Evolutionary conservation across 345 rosid genomes (phyloP).

Genomic region (Hibiscus syriacus): DNA sequence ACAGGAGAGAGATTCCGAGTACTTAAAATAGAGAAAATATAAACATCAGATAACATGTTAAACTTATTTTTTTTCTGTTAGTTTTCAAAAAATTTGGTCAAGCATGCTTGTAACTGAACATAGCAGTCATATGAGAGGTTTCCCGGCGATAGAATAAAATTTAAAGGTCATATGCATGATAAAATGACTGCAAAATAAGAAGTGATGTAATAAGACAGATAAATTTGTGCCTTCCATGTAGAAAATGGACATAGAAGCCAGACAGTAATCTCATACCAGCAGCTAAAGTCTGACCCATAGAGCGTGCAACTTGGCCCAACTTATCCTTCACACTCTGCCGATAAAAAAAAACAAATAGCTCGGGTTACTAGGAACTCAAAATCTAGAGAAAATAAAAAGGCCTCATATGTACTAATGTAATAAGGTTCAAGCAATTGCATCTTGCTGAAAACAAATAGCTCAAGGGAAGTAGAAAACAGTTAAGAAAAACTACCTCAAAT

Average conservation of each 20-base stretch:
- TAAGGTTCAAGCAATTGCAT: neutral
- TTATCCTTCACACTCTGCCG: constrained; percentile 43
- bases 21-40: neutral
- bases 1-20: neutral
- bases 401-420: neutral
- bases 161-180: neutral
- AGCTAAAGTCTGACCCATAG: constrained; percentile 27
- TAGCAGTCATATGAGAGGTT: neutral
- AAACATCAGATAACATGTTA: neutral
- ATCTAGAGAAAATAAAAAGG: constrained; percentile 1
- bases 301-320: constrained; percentile 47
- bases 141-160: neutral
- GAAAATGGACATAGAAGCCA: neutral
- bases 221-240: neutral
- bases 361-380: neutral
- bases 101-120: neutral
- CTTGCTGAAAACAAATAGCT: neutral
- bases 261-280: constrained; percentile 33
- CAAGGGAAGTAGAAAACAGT: neutral
- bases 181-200: neutral
- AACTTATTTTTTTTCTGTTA: neutral
- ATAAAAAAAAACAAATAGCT: neutral
- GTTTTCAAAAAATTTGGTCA: neutral
- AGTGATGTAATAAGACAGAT: neutral
- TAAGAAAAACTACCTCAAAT: constrained; percentile 45